Conservation (phyloP, 257 asterid genomes). For the Asclepias syriaca region DNA sequence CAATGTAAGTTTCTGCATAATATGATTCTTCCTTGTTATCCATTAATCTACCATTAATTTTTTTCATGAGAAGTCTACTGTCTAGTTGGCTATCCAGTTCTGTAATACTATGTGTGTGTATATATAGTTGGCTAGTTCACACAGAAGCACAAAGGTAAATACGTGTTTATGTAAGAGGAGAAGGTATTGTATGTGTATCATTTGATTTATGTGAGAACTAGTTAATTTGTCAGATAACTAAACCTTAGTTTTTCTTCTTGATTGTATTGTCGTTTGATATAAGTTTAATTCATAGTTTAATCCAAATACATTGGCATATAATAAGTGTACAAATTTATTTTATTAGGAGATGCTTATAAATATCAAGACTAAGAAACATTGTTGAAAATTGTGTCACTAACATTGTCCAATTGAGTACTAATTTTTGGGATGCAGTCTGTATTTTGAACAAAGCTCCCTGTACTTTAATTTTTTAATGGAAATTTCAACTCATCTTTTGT, state of each 20-base stretch:
- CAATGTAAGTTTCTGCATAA: neutral
- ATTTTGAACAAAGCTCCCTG: neutral
- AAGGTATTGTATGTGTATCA: neutral
- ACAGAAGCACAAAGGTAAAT: neutral
- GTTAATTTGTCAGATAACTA: neutral
- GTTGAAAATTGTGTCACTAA: neutral
- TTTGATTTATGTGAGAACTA: neutral
- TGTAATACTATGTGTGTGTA: neutral
- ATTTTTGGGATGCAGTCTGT: neutral
- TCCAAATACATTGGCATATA: neutral
- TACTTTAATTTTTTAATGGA: conserved; percentile 1
- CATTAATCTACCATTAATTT: neutral
- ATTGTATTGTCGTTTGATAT: neutral
- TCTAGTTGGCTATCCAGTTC: neutral
- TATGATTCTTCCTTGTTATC: neutral
- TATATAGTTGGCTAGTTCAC: neutral
- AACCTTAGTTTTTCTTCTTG: neutral
- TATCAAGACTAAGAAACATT: neutral
- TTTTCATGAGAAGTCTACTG: neutral
- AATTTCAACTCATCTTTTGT: neutral
- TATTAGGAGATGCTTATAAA: neutral
- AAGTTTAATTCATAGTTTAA: neutral
- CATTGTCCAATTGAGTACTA: neutral
- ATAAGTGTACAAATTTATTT: neutral
- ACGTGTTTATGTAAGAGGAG: neutral